Evolutionary conservation across 352 stramenopile species (phyloP).

Genomic region (Phytophthora sojae): DNA sequence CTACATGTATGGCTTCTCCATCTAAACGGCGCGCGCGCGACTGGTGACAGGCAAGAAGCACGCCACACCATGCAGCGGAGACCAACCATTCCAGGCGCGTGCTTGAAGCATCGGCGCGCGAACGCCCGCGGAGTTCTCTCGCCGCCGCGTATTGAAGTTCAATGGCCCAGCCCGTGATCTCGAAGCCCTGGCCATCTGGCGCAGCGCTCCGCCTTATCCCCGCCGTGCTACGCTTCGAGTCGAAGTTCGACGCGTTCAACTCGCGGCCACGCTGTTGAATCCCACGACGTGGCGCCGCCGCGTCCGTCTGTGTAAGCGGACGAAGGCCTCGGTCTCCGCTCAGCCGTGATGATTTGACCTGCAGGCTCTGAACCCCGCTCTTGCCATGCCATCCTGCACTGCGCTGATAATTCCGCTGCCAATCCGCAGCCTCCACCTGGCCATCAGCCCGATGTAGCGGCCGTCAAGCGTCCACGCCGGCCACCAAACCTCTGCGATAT

Average conservation of each 20-base stretch:
- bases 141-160: neutral
- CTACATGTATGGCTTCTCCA: neutral
- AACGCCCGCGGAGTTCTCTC: neutral
- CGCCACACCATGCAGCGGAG: neutral
- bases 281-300: slow-evolving; percentile 1
- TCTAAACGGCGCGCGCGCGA: neutral
- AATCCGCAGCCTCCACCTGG: slow-evolving; percentile 26
- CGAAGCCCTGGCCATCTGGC: neutral
- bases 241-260: neutral
- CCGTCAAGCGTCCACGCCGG: slow-evolving; percentile 3
- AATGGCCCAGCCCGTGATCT: slow-evolving; percentile 1
- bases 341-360: neutral
- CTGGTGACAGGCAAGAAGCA: neutral
- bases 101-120: neutral
- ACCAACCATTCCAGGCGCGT: neutral
- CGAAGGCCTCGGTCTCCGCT: slow-evolving; percentile 1
- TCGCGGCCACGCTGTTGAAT: neutral
- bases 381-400: neutral
- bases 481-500: slow-evolving; percentile 4
- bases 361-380: neutral
- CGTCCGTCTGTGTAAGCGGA: slow-evolving; percentile 12
- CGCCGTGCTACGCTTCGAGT: neutral
- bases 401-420: slow-evolving; percentile 4
- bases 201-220: neutral
- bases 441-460: slow-evolving; percentile 17